Conservation (phyloP, 1,284 basidiomycete genomes). For the Rhodofomes roseus region DNA sequence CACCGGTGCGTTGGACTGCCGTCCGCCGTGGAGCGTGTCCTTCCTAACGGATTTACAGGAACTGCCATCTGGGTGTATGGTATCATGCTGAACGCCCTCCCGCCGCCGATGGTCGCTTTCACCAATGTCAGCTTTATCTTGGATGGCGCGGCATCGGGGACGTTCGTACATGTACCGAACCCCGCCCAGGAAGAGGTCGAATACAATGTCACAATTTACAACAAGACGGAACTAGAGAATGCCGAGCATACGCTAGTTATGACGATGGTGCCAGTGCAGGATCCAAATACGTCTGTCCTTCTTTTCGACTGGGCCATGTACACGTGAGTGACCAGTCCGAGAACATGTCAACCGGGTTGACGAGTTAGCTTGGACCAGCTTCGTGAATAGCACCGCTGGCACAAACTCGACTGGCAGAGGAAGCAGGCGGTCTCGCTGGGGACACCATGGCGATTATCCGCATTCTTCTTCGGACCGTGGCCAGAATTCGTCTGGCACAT, state of each 20-base stretch:
- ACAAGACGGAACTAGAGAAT: not conserved
- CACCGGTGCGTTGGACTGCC: not conserved
- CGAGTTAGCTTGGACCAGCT: not conserved
- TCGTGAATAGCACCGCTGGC: not conserved
- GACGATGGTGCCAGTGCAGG: not conserved
- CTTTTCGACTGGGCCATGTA: slow-evolving; percentile 2
- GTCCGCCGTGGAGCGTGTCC: too few species aligned
- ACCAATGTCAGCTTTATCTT: slow-evolving; percentile 1
- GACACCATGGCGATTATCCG: not conserved
- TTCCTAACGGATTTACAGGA: not conserved
- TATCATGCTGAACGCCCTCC: not conserved
- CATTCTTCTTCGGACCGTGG: not conserved
- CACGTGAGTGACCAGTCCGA: not conserved
- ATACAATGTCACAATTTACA: slow-evolving; percentile 1
- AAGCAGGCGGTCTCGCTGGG: not conserved
- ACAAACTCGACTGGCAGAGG: not conserved
- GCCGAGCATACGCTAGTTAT: not conserved
- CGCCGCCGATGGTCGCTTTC: not conserved
- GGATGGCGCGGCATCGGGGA: not conserved
- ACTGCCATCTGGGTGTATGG: slow-evolving; percentile 5
- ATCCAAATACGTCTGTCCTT: not conserved
- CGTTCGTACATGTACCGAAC: not conserved
- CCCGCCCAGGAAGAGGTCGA: not conserved
- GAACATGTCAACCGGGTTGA: not conserved
- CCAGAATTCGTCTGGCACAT: not conserved